Evolutionary conservation across 352 stramenopile species (phyloP).

Genomic region (Globisporangium nagaii): DNA sequence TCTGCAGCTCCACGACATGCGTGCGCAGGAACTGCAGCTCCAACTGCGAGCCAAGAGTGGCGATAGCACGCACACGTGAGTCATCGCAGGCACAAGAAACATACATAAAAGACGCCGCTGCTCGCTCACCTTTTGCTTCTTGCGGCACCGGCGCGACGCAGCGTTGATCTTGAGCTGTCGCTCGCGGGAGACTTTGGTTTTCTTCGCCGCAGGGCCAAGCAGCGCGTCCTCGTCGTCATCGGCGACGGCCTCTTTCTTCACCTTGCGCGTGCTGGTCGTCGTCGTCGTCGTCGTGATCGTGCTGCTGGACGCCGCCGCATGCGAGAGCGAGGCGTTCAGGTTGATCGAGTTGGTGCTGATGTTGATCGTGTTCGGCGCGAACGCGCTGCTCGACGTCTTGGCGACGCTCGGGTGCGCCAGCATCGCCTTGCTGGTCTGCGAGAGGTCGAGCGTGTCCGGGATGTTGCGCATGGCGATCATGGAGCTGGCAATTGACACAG

Average conservation of each 20-base stretch:
- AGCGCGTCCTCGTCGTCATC: constrained; percentile 12
- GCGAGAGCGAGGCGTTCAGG: constrained; percentile 9
- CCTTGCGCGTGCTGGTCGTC: constrained; percentile 1
- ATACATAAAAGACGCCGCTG: neutral
- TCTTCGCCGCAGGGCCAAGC: constrained; percentile 36
- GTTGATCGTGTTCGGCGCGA: constrained; percentile 13
- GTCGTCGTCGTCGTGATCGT: neutral
- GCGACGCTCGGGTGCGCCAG: constrained; percentile 12
- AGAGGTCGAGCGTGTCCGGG: constrained; percentile 9
- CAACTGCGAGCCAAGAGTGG: constrained; percentile 15
- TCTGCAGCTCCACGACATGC: constrained; percentile 78
- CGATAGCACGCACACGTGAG: neutral
- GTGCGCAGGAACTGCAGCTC: constrained; percentile 82
- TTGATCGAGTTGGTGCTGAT: constrained; percentile 32
- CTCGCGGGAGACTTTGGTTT: constrained; percentile 82
- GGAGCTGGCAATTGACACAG: constrained; percentile 46
- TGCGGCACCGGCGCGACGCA: constrained; percentile 70
- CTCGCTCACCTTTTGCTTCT: constrained; percentile 73
- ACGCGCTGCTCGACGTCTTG: constrained; percentile 1
- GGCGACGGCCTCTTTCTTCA: constrained; percentile 25
- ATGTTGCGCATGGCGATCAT: constrained; percentile 64
- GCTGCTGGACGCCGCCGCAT: neutral
- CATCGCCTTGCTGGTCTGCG: constrained; percentile 16
- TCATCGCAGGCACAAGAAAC: neutral
- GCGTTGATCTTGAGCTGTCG: constrained; percentile 87